Base-by-base conservation (phyloP, 2,329 filamentous ascomycete species). In the Pseudocercospora ulei region DNA sequence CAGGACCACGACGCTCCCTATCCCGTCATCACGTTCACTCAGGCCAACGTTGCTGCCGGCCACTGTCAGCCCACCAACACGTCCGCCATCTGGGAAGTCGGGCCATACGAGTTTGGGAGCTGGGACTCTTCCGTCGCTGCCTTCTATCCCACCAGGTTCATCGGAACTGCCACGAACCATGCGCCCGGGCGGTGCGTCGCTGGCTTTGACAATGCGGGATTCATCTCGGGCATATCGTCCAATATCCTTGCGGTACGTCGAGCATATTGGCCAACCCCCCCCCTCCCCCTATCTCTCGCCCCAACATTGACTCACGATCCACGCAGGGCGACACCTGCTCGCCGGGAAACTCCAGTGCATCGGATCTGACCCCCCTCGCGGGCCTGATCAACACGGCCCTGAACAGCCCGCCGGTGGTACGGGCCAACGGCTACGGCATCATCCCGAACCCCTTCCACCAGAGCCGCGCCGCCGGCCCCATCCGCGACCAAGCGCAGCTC, bases 31-130 rank as follows among this genome's bases (percentile, higher is more conserved):
- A 67, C 65, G 1, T 48, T 63, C 5, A 61, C 61, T 11, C 56
- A 61, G 16, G 45, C 48, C 35, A 59, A 61, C 31, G 58, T 53
- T 20, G 56, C 46, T 29, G 43, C 55, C 4, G 62, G 60, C 14
- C 53, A 64, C 42, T 69, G 66, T 48, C 16, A 35, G 1, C 62
- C 60, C 3, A 48, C 41, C 1, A 19, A 44, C 12, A 78, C 78
- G 58, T 70, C 72, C 8, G 76, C 75, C 31, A 68, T 75, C 14
- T 81, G 72, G 51, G 78, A 82, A 51, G 75, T 81, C 58, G 70
- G 66, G 44, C 75, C 78, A 1, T 80, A 69, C 59, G 78, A 82
- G 56, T 73, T 80, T 46, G 78, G 78, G 44, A 71, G 68, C 11
- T 80, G 71, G 62, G 78, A 82, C 55, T 62, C 63, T 0, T 73